phyloP scores from a whole-genome alignment of 345 rosid species.

The Hibiscus syriacus region DNA sequence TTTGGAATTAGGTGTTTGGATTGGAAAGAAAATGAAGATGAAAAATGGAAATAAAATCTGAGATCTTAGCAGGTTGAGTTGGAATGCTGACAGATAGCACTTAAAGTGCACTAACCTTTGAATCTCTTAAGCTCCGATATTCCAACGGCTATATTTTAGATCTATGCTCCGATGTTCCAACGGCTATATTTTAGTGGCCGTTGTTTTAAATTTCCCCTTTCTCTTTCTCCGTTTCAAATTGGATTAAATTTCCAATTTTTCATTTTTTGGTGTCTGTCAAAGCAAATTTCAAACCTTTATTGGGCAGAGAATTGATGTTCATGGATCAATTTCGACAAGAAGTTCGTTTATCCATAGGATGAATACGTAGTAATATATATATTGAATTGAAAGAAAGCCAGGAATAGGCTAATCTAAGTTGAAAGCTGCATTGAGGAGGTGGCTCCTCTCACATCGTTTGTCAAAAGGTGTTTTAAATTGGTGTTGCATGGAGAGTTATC shows the following conservation, averaged over 20 bases:
- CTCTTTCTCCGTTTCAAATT: background rate
- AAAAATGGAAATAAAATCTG: slow-evolving; percentile 1
- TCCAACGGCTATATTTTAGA: slow-evolving; percentile 13
- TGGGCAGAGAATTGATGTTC: background rate
- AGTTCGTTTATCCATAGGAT: too few relatives aligned
- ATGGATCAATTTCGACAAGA: too few relatives aligned
- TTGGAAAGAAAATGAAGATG: background rate
- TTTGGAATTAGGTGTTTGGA: background rate
- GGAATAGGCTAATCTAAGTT: too few relatives aligned
- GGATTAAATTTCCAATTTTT: background rate
- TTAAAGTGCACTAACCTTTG: too few relatives aligned
- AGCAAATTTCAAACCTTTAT: background rate
- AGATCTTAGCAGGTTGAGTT: slow-evolving; percentile 3
- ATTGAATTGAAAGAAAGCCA: too few relatives aligned
- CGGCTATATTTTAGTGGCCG: slow-evolving; percentile 11
- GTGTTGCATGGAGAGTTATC: too few relatives aligned
- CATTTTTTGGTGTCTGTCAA: background rate
- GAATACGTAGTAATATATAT: too few relatives aligned
- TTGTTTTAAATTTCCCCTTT: background rate
- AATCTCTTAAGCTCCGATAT: background rate
- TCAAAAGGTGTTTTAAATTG: too few relatives aligned
- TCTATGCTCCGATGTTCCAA: background rate
- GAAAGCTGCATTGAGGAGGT: too few relatives aligned
- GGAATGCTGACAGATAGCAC: background rate
- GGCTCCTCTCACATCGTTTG: too few relatives aligned